phyloP scores from a whole-genome alignment of 345 rosid genomes.

The Syzygium aqueum region DNA sequence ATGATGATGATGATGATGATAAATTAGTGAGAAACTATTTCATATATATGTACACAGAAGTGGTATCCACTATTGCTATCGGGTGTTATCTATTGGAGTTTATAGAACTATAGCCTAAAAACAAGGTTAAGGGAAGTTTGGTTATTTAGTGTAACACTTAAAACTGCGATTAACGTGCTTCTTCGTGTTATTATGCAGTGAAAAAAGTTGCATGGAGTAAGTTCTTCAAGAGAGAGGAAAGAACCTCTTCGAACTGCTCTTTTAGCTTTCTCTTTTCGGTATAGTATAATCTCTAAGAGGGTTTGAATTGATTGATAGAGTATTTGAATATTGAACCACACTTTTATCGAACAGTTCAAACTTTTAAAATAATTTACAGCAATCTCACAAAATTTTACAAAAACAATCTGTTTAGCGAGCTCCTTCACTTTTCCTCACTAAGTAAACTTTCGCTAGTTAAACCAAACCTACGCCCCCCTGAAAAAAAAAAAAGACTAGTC shows the following conservation, averaged over 20 bases:
- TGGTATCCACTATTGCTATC: neutral
- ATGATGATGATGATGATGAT: too few species aligned
- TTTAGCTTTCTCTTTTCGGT: neutral
- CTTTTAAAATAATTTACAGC: accelerated
- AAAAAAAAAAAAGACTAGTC: too few species aligned
- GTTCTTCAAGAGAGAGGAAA: neutral
- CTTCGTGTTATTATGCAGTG: neutral
- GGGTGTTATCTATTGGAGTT: neutral
- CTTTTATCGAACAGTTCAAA: neutral
- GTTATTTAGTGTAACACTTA: neutral
- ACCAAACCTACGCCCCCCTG: too few species aligned
- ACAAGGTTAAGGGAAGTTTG: neutral
- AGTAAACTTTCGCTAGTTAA: neutral
- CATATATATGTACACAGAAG: too few species aligned
- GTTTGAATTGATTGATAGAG: neutral
- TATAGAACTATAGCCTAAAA: too few species aligned
- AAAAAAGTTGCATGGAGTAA: neutral
- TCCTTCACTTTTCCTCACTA: neutral
- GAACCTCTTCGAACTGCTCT: neutral
- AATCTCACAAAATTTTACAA: neutral
- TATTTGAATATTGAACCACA: accelerated
- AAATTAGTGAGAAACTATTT: neutral
- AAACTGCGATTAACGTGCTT: neutral
- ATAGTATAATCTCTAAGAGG: neutral
- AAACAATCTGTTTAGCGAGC: neutral